A percentile compares a stretch with the other conserved stretches of the same genome.
These are phyloP conservation scores for Chaetoceros muelleri DNA, from an alignment of 108 stramenopile species.

Conservation along the genomic window DNA sequence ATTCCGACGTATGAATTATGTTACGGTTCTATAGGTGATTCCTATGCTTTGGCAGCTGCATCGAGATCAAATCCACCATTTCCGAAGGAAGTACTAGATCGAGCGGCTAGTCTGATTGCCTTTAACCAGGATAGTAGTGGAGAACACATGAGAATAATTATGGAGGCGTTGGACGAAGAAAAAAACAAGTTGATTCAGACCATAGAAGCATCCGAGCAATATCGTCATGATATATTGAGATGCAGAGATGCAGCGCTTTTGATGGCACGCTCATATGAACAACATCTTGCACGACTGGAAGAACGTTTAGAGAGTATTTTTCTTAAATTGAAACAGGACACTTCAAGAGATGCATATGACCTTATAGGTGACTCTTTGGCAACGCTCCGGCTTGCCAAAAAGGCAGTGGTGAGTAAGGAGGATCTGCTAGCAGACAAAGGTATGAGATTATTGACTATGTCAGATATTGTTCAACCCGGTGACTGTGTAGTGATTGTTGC, in stretches of 20 bases:
- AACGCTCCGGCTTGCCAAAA: slow-evolving; percentile 34
- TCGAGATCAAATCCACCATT: slow-evolving; percentile 37
- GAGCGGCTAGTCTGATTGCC: slow-evolving; percentile 42
- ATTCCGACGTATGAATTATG: slow-evolving; percentile 44
- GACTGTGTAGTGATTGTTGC: slow-evolving; percentile 54
- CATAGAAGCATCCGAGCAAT: slow-evolving; percentile 16
- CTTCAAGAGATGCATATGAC: slow-evolving; percentile 20
- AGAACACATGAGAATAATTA: slow-evolving; percentile 20
- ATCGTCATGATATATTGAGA: slow-evolving; percentile 12
- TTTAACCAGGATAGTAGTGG: slow-evolving; percentile 1
- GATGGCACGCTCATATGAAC: slow-evolving; percentile 41
- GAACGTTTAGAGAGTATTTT: slow-evolving; percentile 29
- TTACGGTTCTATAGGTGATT: slow-evolving; percentile 68
- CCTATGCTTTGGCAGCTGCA: slow-evolving; percentile 62
- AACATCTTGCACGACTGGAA: slow-evolving; percentile 35
- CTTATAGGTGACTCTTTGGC: slow-evolving; percentile 56
- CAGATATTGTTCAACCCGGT: slow-evolving; percentile 31
- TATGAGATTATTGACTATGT: slow-evolving; percentile 28
- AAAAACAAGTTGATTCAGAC: slow-evolving; percentile 10
- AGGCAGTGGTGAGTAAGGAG: slow-evolving; percentile 28
- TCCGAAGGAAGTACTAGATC: slow-evolving; percentile 45
- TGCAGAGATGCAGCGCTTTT: slow-evolving; percentile 42
- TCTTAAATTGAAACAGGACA: slow-evolving; percentile 18
- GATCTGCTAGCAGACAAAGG: slow-evolving; percentile 50
- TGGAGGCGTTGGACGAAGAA: slow-evolving; percentile 40